phyloP scores from a whole-genome alignment of 75 land plant genomes.

The Adiantum capillusveneris region DNA sequence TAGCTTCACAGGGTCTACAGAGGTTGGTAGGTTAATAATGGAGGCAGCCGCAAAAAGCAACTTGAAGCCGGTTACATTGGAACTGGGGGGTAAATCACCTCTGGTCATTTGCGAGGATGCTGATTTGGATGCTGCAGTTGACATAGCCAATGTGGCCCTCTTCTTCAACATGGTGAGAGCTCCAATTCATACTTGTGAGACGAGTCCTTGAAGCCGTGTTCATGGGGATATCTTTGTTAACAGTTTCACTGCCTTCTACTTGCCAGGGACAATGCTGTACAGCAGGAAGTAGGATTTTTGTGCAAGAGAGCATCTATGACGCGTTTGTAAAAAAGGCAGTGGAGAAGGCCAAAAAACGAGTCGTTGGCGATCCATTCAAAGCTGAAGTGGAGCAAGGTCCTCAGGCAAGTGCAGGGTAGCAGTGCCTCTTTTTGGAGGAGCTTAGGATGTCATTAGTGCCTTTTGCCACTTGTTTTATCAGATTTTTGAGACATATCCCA shows the following conservation, averaged over 20 bases:
- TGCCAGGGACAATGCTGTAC: constrained; percentile 85
- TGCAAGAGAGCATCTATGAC: constrained; percentile 77
- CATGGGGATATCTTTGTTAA: too few species aligned
- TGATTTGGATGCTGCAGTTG: constrained; percentile 26
- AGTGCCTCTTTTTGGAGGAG: not conserved
- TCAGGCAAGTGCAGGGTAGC: constrained; percentile 29
- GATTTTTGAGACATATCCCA: constrained; percentile 21
- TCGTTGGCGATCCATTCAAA: constrained; percentile 74
- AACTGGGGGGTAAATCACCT: constrained; percentile 36
- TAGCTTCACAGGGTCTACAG: constrained; percentile 33
- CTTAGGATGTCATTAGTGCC: too few species aligned
- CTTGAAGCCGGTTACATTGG: constrained; percentile 26
- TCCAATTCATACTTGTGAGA: too few species aligned
- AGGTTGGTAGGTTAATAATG: constrained; percentile 25
- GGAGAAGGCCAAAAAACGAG: constrained; percentile 40
- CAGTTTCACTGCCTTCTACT: too few species aligned
- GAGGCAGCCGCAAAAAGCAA: constrained; percentile 29
- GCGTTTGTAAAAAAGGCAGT: constrained; percentile 41
- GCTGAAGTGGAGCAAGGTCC: constrained; percentile 68
- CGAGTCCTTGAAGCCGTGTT: too few species aligned
- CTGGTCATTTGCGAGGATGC: constrained; percentile 22
- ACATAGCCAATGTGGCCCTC: constrained; percentile 20
- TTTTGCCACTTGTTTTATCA: constrained; percentile 21
- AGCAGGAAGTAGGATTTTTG: constrained; percentile 60
- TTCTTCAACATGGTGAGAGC: constrained; percentile 18